Evolutionary conservation across 225 moss, liverwort and hornwort species (phyloP).

Genomic region (Polytrichum formosum): DNA sequence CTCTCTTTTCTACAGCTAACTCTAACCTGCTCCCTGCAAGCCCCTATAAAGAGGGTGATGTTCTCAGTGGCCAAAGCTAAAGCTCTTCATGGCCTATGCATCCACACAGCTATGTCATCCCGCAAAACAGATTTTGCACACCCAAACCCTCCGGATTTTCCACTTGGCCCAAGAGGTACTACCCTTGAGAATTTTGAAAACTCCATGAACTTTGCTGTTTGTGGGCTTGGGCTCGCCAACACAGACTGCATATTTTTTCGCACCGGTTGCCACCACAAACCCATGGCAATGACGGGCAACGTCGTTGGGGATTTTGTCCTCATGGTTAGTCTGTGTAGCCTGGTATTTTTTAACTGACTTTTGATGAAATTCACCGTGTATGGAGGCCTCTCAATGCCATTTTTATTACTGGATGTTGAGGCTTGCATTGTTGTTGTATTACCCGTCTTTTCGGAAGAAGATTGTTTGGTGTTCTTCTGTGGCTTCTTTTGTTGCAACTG

Average conservation of each 20-base stretch:
- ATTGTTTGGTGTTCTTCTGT: slow-evolving; percentile 34
- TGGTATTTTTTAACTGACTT: slow-evolving; percentile 35
- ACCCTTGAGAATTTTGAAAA: slow-evolving; percentile 23
- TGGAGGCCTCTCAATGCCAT: slow-evolving; percentile 22
- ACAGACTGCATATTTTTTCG: slow-evolving; percentile 39
- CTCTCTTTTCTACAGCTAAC: no score
- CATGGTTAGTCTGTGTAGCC: slow-evolving; percentile 43
- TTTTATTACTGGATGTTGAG: background rate
- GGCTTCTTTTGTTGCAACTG: slow-evolving; percentile 6
- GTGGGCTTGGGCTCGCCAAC: slow-evolving; percentile 15
- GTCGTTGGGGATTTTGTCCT: slow-evolving; percentile 30
- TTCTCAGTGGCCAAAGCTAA: background rate
- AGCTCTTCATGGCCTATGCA: slow-evolving; percentile 12
- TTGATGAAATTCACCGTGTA: slow-evolving; percentile 44
- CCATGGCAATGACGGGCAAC: slow-evolving; percentile 59
- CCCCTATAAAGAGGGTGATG: background rate
- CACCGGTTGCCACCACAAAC: slow-evolving; percentile 68
- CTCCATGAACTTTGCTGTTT: slow-evolving; percentile 24
- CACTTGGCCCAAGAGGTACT: slow-evolving; percentile 11
- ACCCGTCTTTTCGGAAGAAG: background rate
- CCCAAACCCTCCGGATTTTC: slow-evolving; percentile 16
- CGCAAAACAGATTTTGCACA: slow-evolving; percentile 31
- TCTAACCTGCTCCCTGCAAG: background rate
- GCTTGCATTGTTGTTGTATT: slow-evolving; percentile 8
- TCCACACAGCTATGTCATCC: slow-evolving; percentile 53